A percentile compares a stretch with the other conserved stretches of the same genome.
phyloP scores from a whole-genome alignment of 805 yeast species.

The Hanseniaspora occidentalis region DNA sequence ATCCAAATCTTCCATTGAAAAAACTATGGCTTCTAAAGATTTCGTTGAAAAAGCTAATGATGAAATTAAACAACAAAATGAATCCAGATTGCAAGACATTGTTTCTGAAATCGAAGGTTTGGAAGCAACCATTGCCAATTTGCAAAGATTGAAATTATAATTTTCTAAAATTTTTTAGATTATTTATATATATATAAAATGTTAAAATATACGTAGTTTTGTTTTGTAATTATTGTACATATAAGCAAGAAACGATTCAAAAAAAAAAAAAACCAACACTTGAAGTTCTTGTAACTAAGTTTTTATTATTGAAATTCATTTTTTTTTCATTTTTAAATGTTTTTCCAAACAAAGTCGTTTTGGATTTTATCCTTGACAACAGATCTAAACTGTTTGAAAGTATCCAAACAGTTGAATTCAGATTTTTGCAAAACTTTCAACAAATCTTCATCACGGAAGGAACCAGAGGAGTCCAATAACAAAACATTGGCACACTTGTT shows the following conservation, averaged over 20 bases:
- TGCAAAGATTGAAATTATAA: slow-evolving; percentile 62
- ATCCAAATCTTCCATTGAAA: slow-evolving; percentile 49
- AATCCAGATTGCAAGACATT: slow-evolving; percentile 52
- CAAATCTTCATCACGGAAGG: slow-evolving; percentile 45
- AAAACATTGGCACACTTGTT: slow-evolving; percentile 41
- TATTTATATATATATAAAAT: slow-evolving; percentile 1
- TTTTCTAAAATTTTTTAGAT: neutral
- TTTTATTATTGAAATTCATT: neutral
- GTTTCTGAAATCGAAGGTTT: slow-evolving; percentile 84
- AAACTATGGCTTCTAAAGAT: slow-evolving; percentile 58
- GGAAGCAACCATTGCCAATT: slow-evolving; percentile 71
- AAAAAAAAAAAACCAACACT: neutral
- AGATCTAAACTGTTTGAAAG: slow-evolving; percentile 36
- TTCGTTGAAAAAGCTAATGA: slow-evolving; percentile 76
- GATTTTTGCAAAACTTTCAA: slow-evolving; percentile 40
- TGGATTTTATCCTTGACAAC: slow-evolving; percentile 35
- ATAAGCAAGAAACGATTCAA: neutral
- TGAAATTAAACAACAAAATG: slow-evolving; percentile 69
- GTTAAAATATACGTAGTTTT: neutral
- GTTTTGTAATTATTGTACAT: no score
- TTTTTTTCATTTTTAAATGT: slow-evolving; percentile 6
- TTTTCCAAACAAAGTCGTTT: slow-evolving; percentile 49
- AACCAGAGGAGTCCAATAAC: slow-evolving; percentile 63
- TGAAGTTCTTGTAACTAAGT: neutral
- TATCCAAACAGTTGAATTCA: slow-evolving; percentile 31